Evolutionary conservation across 352 stramenopile species (phyloP).

Genomic region (Phytopythium sindhum): DNA sequence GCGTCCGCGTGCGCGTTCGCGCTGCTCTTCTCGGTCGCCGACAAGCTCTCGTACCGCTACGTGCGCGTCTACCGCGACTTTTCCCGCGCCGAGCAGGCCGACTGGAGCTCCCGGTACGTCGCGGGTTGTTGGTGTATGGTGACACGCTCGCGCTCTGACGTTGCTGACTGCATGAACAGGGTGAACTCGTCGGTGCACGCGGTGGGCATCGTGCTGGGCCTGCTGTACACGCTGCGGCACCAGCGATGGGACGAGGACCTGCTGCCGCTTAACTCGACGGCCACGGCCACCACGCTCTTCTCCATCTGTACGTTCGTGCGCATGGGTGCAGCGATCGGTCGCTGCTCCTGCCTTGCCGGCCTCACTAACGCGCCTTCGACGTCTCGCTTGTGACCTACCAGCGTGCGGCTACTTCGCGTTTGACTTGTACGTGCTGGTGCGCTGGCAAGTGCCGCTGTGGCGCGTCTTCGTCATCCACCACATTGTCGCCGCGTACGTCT

Average conservation of each 20-base stretch:
- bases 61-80: constrained; percentile 71
- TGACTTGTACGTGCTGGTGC: constrained; percentile 68
- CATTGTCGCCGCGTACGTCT: constrained; percentile 72
- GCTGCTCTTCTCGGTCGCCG: constrained; percentile 44
- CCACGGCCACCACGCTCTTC: constrained; percentile 59
- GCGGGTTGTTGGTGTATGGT: no score
- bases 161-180: constrained; percentile 17
- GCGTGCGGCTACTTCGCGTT: constrained; percentile 83
- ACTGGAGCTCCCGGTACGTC: constrained; percentile 78
- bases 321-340: not conserved
- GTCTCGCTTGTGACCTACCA: constrained; percentile 16
- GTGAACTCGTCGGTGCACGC: constrained; percentile 82
- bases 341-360: not conserved
- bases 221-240: constrained; percentile 55
- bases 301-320: constrained; percentile 59
- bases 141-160: constrained; percentile 9
- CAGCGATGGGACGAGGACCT: constrained; percentile 67
- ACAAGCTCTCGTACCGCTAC: constrained; percentile 49
- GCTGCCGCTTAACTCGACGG: constrained; percentile 48
- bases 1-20: constrained; percentile 56
- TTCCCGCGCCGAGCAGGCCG: constrained; percentile 57
- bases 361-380: not conserved
- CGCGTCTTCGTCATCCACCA: constrained; percentile 80
- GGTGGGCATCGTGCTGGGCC: constrained; percentile 53
- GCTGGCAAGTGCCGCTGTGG: constrained; percentile 72